Evolutionary conservation across 768 basidiomycete genomes (phyloP), one percentile per base, ranked within the genome.

Genomic region (Agaricus sinodeliciosus): DNA sequence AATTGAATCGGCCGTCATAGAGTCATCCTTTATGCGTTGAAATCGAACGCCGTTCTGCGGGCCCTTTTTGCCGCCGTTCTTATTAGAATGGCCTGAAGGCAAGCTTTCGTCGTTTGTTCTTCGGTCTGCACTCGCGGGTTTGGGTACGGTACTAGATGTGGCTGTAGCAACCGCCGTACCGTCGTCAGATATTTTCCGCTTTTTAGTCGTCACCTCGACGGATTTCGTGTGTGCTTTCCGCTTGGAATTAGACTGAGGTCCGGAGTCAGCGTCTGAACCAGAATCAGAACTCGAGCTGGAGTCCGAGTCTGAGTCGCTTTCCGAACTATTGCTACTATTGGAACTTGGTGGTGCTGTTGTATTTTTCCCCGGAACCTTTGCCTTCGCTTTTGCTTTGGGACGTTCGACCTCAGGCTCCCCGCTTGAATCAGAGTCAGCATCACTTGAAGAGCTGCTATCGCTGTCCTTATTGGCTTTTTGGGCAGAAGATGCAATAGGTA

Each of bases 21-120:
- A 72, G 16, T 86, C 81, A 2, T 76, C 72, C 58, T 93, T 85
- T 55, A 94, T 79, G 22, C 94, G 74, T 63, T 82, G 81, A 74
- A 97, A 99, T 16, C 90, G 85, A 48, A 80, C 76, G 60, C 82
- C 85, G 34, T 63, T 59, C 60, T 73, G 69, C 36, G 72, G 69
- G 19, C 61, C 71, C 72, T 71, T 57, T 70, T 55, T 57, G 48
- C 65, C 62, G 22, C 55, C 58, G 9, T 47, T 59, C 51, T 15
- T 42, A 15, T 35, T 26, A 16, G 41, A 34, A 15, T 27, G 28
- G 12, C 11, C 6, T 43, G 49, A 25, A 31, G 40, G 45, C 8
- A 27, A 18, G 36, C 51, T 54, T 36, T 55, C 31, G 12, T 52
- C 57, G 15, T 56, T 55, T 4, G 60, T 56, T 12, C 11, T 31